Evolutionary conservation across 2,329 filamentous ascomycete species (phyloP), one percentile per base, ranked within the genome.

Genomic region (Domatiomyces catenatus): DNA sequence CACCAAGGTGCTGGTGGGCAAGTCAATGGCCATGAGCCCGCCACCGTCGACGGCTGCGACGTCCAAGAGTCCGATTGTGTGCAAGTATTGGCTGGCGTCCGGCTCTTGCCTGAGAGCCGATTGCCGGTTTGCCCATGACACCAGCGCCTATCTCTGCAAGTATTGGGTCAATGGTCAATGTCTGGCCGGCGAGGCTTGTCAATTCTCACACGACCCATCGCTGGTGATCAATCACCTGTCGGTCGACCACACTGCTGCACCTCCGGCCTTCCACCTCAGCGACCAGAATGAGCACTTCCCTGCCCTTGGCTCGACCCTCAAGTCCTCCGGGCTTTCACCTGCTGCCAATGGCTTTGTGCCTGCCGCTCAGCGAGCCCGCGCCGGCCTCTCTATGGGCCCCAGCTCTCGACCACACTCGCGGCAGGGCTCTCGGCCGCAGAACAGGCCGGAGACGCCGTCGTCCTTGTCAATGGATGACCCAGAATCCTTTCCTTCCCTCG

Each of bases 121-220:
- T 67, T 98, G 92, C 66, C 83, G 90, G 52, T 98, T 96, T 68
- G 94, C 89, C 59, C 92, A 98, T 67, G 90, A 98, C 65, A 76
- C 94, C 44, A 94, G 86, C 63, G 93, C 86, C 63, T 92, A 95
- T 62, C 77, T 98, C 55, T 98, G 92, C 89, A 96, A 96, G 86
- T 93, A 96, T 66, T 98, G 89, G 86, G 76, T 98, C 49, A 87
- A 87, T 70, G 92, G 92, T 1, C 95, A 90, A 61, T 98, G 92
- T 64, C 76, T 98, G 32, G 92, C 92, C 18, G 90, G 92, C 36
- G 83, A 88, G 51, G 89, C 87, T 2, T 98, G 92, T 66, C 86
- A 94, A 53, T 98, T 98, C 70, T 96, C 90, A 12, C 92, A 98
- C 67, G 92, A 98, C 60, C 92, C 92, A 2, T 80, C 88, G 1